These are phyloP conservation scores for Staphylotrichum longicolle DNA, from an alignment of 495 filamentous ascomycete genomes.

Conservation along the genomic window DNA sequence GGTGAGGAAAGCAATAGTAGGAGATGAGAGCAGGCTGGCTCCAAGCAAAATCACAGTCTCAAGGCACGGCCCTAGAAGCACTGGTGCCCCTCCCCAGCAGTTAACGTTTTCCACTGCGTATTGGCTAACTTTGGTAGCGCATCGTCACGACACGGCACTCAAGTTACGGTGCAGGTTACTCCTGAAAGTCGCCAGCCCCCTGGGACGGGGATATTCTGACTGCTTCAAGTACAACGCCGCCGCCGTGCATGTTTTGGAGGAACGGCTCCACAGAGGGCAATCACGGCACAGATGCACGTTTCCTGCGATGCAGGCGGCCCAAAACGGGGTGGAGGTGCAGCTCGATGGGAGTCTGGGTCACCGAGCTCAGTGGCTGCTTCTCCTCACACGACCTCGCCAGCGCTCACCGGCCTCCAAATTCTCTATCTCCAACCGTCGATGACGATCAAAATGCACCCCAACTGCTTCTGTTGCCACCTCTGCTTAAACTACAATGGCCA, in stretches of 20 bases:
- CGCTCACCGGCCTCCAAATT: slow-evolving; percentile 20
- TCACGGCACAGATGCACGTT: slow-evolving; percentile 29
- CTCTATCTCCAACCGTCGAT: neutral
- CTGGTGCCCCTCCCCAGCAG: too few relatives aligned
- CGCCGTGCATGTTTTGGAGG: slow-evolving; percentile 22
- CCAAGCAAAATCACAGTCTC: too few relatives aligned
- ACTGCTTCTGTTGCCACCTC: slow-evolving; percentile 12
- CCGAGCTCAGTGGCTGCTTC: slow-evolving; percentile 23
- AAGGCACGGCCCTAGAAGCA: too few relatives aligned
- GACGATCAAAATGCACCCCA: neutral
- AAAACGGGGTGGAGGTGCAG: slow-evolving; percentile 31
- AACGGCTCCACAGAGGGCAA: slow-evolving; percentile 25
- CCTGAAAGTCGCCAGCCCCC: neutral
- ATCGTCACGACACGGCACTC: too few relatives aligned
- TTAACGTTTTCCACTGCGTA: too few relatives aligned
- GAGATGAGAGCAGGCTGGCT: too few relatives aligned
- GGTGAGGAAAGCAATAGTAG: too few relatives aligned
- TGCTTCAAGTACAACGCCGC: neutral
- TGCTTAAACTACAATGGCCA: slow-evolving; percentile 2
- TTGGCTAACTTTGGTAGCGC: too few relatives aligned
- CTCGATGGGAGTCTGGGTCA: slow-evolving; percentile 23
- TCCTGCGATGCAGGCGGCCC: slow-evolving; percentile 32
- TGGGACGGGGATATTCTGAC: neutral
- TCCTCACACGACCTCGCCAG: slow-evolving; percentile 20
- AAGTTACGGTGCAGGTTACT: neutral